phyloP scores from a whole-genome alignment of 495 filamentous ascomycete species.

The Penicillium bovifimosum region DNA sequence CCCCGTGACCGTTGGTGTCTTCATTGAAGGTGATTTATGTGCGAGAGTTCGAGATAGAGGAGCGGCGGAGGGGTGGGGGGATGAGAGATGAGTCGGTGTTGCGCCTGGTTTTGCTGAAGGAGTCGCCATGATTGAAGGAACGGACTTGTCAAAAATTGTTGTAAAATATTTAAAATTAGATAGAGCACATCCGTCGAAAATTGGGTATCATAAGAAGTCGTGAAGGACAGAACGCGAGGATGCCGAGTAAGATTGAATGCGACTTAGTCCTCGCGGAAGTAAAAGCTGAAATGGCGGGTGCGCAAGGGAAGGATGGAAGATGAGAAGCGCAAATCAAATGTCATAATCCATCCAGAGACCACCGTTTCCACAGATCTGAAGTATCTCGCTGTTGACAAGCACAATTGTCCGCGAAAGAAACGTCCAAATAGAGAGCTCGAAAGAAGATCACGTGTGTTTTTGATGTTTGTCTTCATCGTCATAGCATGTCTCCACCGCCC shows the following conservation, averaged over 20 bases:
- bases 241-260: constrained; percentile 8
- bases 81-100: constrained; percentile 44
- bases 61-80: constrained; percentile 38
- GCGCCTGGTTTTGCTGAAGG: constrained; percentile 43
- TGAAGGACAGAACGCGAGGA: constrained; percentile 1
- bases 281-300: not conserved
- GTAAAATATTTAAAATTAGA: not conserved
- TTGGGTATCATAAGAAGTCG: constrained; percentile 2
- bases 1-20: constrained; percentile 39
- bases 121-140: constrained; percentile 33
- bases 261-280: constrained; percentile 1
- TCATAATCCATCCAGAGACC: not conserved
- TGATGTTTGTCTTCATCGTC: constrained; percentile 26
- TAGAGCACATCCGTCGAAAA: not conserved
- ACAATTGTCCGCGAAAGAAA: not conserved
- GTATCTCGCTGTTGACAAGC: constrained; percentile 9
- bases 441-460: constrained; percentile 33
- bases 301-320: not conserved
- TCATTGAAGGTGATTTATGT: constrained; percentile 42
- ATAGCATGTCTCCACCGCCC: constrained; percentile 18
- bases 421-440: constrained; percentile 3
- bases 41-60: constrained; percentile 37
- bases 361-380: constrained; percentile 3
- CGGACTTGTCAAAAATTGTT: not conserved
- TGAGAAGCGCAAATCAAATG: not conserved